Conservation (phyloP, 2,329 filamentous ascomycete genomes). For the Thielaviopsis punctulata region DNA sequence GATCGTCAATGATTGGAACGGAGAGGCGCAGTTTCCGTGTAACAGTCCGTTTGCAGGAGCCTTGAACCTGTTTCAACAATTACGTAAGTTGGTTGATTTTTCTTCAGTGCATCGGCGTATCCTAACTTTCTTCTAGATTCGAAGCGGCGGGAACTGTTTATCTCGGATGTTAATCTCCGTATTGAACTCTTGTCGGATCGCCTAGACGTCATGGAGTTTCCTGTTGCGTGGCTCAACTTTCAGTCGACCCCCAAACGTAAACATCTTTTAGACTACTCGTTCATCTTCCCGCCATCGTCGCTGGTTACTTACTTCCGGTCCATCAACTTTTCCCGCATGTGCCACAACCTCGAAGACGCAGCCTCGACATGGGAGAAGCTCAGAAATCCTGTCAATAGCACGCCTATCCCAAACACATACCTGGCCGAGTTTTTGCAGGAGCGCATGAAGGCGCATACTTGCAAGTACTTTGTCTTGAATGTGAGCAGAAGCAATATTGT, state of each 20-base stretch:
- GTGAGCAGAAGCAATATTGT: constrained; percentile 52
- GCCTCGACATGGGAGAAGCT: constrained; percentile 39
- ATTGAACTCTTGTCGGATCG: constrained; percentile 61
- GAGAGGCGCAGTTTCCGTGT: constrained; percentile 49
- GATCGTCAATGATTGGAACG: constrained; percentile 67
- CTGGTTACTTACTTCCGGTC: constrained; percentile 74
- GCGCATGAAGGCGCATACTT: constrained; percentile 46
- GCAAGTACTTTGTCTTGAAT: constrained; percentile 53
- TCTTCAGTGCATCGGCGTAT: background rate
- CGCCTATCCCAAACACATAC: constrained; percentile 36
- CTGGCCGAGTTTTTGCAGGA: constrained; percentile 46
- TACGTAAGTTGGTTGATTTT: constrained; percentile 40
- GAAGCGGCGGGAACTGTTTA: constrained; percentile 42
- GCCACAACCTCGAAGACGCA: constrained; percentile 55
- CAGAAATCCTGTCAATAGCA: constrained; percentile 36
- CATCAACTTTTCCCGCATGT: constrained; percentile 79
- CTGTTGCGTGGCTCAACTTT: constrained; percentile 51
- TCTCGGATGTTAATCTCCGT: constrained; percentile 53
- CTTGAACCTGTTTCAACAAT: constrained; percentile 51
- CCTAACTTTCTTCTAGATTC: constrained; percentile 29
- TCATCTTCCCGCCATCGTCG: constrained; percentile 55
- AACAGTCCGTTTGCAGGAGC: constrained; percentile 62
- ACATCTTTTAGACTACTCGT: constrained; percentile 67
- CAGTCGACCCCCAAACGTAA: constrained; percentile 41
- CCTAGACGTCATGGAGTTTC: constrained; percentile 58